These are phyloP conservation scores for Fusarium camptoceras DNA, from an alignment of 2,329 filamentous ascomycete genomes.

Conservation along the genomic window DNA sequence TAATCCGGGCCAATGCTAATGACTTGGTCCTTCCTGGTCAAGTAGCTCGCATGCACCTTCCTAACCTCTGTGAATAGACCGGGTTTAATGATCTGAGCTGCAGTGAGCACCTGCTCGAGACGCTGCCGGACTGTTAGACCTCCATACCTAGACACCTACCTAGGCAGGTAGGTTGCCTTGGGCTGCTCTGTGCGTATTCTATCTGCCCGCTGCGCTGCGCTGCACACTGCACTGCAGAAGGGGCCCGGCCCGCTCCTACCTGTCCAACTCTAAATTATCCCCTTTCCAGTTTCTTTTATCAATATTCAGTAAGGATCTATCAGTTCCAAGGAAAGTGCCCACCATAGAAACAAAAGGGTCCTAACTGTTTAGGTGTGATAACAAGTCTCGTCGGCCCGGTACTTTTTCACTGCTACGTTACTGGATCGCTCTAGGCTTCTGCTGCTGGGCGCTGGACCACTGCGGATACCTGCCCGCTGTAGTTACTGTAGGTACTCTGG, in stretches of 20 bases:
- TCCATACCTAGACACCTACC: too few relatives aligned
- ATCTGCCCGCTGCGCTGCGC: not conserved
- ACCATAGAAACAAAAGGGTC: not conserved
- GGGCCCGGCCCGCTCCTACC: conserved; percentile 2
- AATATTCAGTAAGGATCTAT: not conserved
- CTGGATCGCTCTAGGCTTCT: not conserved
- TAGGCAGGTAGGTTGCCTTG: not conserved
- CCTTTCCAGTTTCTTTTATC: not conserved
- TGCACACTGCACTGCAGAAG: not conserved
- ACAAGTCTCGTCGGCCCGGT: conserved; percentile 5
- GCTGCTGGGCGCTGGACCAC: not conserved
- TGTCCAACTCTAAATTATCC: conserved; percentile 8
- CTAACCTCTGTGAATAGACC: not conserved
- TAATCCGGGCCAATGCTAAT: not conserved
- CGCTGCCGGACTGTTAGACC: not conserved
- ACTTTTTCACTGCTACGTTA: not conserved
- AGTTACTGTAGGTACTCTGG: not conserved
- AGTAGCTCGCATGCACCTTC: conserved; percentile 1
- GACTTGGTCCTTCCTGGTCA: not conserved
- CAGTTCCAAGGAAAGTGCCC: not conserved
- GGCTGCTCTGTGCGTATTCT: not conserved
- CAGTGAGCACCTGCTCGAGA: not conserved
- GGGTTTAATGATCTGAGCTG: conserved; percentile 3
- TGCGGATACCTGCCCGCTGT: not conserved
- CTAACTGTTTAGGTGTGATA: conserved; percentile 4